phyloP scores from a whole-genome alignment of 352 stramenopile genomes.

The Phytophthora sojae region DNA sequence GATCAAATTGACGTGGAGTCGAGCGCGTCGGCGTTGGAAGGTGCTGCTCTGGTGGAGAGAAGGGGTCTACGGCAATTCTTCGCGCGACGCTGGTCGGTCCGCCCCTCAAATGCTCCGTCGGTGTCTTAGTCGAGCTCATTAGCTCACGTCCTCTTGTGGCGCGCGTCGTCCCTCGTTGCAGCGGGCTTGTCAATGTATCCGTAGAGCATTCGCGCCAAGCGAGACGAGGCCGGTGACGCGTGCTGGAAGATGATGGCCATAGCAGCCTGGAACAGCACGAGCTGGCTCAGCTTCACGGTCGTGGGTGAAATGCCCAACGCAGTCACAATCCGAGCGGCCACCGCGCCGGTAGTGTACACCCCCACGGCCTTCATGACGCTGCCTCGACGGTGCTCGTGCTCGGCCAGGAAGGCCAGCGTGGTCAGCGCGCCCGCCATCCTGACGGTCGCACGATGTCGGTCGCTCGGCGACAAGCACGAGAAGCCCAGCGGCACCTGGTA shows the following conservation, averaged over 20 bases:
- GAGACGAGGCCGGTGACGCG: constrained; percentile 50
- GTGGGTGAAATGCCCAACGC: constrained; percentile 25
- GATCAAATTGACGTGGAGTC: constrained; percentile 7
- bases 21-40: constrained; percentile 16
- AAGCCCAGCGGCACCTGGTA: constrained; percentile 65
- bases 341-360: constrained; percentile 56
- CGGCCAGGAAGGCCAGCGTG: constrained; percentile 52
- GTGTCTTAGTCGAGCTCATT: constrained; percentile 24
- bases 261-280: constrained; percentile 46
- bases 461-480: constrained; percentile 57
- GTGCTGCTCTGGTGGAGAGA: constrained; percentile 18
- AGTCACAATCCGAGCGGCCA: constrained; percentile 37
- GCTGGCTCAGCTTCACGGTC: constrained; percentile 42
- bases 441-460: constrained; percentile 42
- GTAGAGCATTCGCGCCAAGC: constrained; percentile 65
- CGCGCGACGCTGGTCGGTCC: constrained; percentile 15
- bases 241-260: constrained; percentile 58
- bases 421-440: constrained; percentile 49
- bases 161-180: constrained; percentile 22
- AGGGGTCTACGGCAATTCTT: constrained; percentile 16
- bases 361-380: constrained; percentile 68
- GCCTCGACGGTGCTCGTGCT: constrained; percentile 60
- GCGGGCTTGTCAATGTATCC: constrained; percentile 42
- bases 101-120: constrained; percentile 6
- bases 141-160: constrained; percentile 17